Base-by-base conservation (phyloP, 2,329 filamentous ascomycete genomes). In the Fusarium foetens region DNA sequence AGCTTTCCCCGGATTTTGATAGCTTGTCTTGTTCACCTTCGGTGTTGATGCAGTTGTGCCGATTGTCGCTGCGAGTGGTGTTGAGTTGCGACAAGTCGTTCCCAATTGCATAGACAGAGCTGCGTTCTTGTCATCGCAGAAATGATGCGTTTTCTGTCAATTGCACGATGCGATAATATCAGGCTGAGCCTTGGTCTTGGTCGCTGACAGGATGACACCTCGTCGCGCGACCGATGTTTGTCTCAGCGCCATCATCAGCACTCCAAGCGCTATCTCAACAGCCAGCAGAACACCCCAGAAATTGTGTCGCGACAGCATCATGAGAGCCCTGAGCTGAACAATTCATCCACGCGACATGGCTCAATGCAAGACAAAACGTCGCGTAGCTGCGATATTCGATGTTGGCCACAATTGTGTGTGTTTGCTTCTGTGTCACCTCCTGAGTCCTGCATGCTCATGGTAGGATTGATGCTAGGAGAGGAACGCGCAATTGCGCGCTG, bases 111-210 rank as follows among this genome's bases (percentile, higher is more conserved):
- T 0, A 33, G 23, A 21, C 9, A 33, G 17, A 3, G 0, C 19
- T 11, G 1, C 0, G 11, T 12, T 41, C 16, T 23, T 21, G 4
- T 6, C 27, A 3, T 54, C 14, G 13, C 33, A 3, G 6, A 2
- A 21, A 23, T 14, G 8, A 4, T 19, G 21, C 0, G 9, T 31
- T 8, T 4, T 23, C 0, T 31, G 8, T 25, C 38, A 25, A 45
- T 45, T 25, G 17, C 36, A 13, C 0, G 0, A 1, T 14, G 25
- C 23, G 33, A n/a, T 12, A 6, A 0, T 16, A 0, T 16, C 31
- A 36, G 31, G 23, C 6, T 9, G 13, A 2, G n/a, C 0, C 6
- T 52, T 8, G 23, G 19, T 39, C 49, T 36, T n/a, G 35, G 0
- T 21, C 1, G 19, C 33, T 16, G 10, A 16, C 5, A 43, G 19